phyloP scores from a whole-genome alignment of 441 rosid species.

The Pelargonium myrrhifolium region DNA sequence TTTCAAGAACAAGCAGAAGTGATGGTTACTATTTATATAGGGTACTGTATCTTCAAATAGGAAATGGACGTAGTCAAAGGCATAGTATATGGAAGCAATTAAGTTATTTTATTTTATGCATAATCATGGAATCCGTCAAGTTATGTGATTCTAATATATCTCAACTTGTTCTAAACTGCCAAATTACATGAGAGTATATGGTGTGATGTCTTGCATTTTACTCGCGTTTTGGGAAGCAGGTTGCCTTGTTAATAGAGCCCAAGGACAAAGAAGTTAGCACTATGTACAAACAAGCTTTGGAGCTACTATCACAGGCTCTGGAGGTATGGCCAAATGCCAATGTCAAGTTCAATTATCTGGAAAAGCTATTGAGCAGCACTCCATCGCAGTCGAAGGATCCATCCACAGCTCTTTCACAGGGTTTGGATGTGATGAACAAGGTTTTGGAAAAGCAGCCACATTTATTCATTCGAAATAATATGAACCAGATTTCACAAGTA shows the following conservation, averaged over 20 bases:
- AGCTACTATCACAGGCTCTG: conserved; percentile 88
- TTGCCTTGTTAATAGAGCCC: conserved; percentile 92
- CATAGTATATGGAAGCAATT: too few relatives aligned
- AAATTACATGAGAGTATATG: background rate
- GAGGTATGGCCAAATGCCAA: conserved; percentile 98
- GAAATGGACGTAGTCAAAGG: too few relatives aligned
- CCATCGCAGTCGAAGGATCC: conserved; percentile 95
- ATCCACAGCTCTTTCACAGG: conserved; percentile 88
- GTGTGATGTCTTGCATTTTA: conserved; percentile 1
- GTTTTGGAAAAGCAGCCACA: conserved; percentile 97
- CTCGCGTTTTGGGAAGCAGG: conserved; percentile 41
- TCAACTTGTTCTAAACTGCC: too few relatives aligned
- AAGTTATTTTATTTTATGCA: too few relatives aligned
- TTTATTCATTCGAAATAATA: conserved; percentile 80
- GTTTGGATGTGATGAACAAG: conserved; percentile 97
- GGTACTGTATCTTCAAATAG: too few relatives aligned
- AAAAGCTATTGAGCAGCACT: conserved; percentile 73
- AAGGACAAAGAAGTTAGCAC: conserved; percentile 89
- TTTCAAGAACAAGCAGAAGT: too few relatives aligned
- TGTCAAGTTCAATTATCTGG: conserved; percentile 88
- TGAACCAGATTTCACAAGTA: conserved; percentile 88
- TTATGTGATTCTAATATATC: too few relatives aligned
- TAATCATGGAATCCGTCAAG: too few relatives aligned
- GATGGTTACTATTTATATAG: too few relatives aligned
- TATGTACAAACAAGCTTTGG: conserved; percentile 90